phyloP scores from a whole-genome alignment of 1,284 basidiomycete species.

The Gastroboletus turbinatus region DNA sequence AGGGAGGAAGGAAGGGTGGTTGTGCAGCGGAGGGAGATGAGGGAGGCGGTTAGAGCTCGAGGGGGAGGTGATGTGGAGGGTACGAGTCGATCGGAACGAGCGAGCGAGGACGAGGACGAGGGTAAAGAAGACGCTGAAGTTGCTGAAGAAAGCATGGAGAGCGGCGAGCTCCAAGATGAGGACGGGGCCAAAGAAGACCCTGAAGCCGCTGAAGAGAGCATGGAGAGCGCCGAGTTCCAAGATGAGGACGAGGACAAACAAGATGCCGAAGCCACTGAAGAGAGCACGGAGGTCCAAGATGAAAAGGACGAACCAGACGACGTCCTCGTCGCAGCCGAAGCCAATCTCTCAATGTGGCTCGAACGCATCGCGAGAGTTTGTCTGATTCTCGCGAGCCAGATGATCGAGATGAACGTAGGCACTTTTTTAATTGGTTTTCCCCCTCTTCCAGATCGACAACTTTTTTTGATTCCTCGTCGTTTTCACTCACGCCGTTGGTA shows the following conservation, averaged over 20 bases:
- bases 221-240: not conserved
- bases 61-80: not conserved
- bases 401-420: constrained; percentile 71
- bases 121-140: not conserved
- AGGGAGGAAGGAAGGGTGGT: constrained; percentile 37
- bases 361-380: constrained; percentile 69
- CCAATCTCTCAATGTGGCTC: constrained; percentile 70
- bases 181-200: not conserved
- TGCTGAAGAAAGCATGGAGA: not conserved
- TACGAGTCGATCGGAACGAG: not conserved
- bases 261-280: not conserved
- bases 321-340: constrained; percentile 34
- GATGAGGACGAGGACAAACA: not conserved
- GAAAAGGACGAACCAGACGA: constrained; percentile 15
- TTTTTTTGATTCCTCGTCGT: not conserved
- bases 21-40: constrained; percentile 40
- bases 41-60: not conserved
- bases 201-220: not conserved
- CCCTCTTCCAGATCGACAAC: not conserved
- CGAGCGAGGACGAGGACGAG: not conserved
- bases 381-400: constrained; percentile 70
- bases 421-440: not conserved
- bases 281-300: not conserved
- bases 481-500: not conserved
- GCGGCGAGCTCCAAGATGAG: not conserved